Evolutionary conservation across 345 rosid genomes (phyloP).

Genomic region (Aquilaria sinensis): DNA sequence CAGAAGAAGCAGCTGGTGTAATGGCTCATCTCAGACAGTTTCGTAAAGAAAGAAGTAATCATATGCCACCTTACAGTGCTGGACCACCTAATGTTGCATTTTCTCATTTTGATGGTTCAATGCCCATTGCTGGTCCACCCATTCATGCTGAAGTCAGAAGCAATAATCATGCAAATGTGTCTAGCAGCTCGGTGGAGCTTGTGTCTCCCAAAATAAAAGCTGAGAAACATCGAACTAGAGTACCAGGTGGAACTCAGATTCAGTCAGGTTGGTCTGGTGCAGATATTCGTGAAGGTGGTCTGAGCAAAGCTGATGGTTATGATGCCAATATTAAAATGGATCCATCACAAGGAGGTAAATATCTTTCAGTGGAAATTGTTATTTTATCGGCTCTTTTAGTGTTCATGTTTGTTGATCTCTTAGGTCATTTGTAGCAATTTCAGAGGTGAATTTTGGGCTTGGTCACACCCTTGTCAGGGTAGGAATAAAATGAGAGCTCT

Average conservation of each 20-base stretch:
- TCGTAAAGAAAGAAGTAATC: slow-evolving; percentile 54
- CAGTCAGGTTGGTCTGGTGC: slow-evolving; percentile 50
- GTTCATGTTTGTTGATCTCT: slow-evolving; percentile 1
- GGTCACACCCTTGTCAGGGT: too few relatives aligned
- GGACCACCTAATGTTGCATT: slow-evolving; percentile 38
- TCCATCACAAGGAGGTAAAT: slow-evolving; percentile 51
- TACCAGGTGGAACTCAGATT: slow-evolving; percentile 41
- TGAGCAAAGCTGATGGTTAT: slow-evolving; percentile 21
- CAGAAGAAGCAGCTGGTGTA: slow-evolving; percentile 84
- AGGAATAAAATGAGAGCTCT: too few relatives aligned
- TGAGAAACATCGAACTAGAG: slow-evolving; percentile 37
- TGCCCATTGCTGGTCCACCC: slow-evolving; percentile 36
- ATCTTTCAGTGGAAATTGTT: not conserved
- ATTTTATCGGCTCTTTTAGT: not conserved
- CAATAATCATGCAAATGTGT: slow-evolving; percentile 31
- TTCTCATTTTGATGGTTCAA: slow-evolving; percentile 53
- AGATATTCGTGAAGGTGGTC: slow-evolving; percentile 29
- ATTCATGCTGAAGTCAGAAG: slow-evolving; percentile 31
- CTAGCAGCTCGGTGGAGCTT: slow-evolving; percentile 59
- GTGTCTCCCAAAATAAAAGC: slow-evolving; percentile 57
- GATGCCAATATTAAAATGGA: slow-evolving; percentile 20
- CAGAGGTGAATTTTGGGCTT: too few relatives aligned
- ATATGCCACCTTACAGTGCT: slow-evolving; percentile 30
- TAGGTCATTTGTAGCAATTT: too few relatives aligned
- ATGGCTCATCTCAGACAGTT: slow-evolving; percentile 79